These are phyloP conservation scores for Serendipita vermifera DNA, from an alignment of 768 basidiomycete species.

Conservation along the genomic window DNA sequence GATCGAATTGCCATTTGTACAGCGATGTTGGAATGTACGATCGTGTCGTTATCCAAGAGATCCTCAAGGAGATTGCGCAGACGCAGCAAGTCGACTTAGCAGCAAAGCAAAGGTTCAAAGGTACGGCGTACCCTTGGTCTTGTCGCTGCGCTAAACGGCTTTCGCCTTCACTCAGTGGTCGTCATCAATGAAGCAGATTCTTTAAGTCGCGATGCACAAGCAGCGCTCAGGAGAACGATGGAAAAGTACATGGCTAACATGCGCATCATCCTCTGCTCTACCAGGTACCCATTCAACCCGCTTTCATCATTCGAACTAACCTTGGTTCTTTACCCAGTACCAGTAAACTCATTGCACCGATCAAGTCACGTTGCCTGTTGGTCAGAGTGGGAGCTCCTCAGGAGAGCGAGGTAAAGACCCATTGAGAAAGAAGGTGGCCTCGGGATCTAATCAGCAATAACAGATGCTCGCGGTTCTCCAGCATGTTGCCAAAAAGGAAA, in stretches of 20 bases:
- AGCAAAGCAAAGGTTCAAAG: slow-evolving; percentile 95
- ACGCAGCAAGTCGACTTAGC: slow-evolving; percentile 95
- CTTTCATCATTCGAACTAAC: not conserved
- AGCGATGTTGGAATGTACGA: slow-evolving; percentile 97
- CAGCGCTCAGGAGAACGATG: slow-evolving; percentile 93
- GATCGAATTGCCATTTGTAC: slow-evolving; percentile 10
- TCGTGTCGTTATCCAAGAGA: slow-evolving; percentile 87
- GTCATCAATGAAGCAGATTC: slow-evolving; percentile 97
- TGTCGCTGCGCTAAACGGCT: not conserved
- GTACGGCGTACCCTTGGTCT: slow-evolving; percentile 28
- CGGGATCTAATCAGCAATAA: not conserved
- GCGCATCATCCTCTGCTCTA: slow-evolving; percentile 87
- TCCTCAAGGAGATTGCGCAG: slow-evolving; percentile 96
- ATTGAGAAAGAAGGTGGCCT: not conserved
- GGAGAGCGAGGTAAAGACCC: slow-evolving; percentile 48
- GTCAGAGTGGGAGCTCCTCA: slow-evolving; percentile 86
- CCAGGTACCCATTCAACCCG: not conserved
- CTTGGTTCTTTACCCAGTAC: slow-evolving; percentile 51
- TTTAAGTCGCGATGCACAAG: slow-evolving; percentile 89
- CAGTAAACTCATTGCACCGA: slow-evolving; percentile 89
- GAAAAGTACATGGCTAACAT: slow-evolving; percentile 99
- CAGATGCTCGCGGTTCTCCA: slow-evolving; percentile 74
- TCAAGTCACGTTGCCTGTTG: slow-evolving; percentile 87
- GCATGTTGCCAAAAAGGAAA: slow-evolving; percentile 66
- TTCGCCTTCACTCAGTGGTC: slow-evolving; percentile 47